Percentiles rank a stretch among this genome's conserved stretches.
Conservation (phyloP, 2,329 filamentous ascomycete genomes). For the Eutypella sp. region DNA sequence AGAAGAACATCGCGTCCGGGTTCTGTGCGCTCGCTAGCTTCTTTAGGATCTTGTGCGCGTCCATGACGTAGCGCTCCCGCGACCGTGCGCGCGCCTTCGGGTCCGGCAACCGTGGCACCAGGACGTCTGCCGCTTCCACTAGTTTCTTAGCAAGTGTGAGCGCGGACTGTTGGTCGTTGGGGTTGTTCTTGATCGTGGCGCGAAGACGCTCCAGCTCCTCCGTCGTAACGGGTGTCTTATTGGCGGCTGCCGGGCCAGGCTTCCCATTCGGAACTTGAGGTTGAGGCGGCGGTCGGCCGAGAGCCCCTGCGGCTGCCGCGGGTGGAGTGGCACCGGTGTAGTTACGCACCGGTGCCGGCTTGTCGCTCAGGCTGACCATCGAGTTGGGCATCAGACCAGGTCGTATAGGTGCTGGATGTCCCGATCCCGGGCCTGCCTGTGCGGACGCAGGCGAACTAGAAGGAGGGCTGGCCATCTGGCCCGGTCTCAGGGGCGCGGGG, state of each 20-base stretch:
- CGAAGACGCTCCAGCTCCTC: constrained; percentile 75
- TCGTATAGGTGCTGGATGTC: constrained; percentile 59
- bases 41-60: constrained; percentile 88
- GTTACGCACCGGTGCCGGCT: constrained; percentile 55
- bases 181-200: constrained; percentile 62
- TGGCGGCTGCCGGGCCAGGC: constrained; percentile 24
- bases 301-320: constrained; percentile 23
- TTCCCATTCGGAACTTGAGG: constrained; percentile 27
- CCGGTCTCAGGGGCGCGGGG: constrained; percentile 22
- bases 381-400: constrained; percentile 58
- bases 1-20: constrained; percentile 84
- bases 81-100: constrained; percentile 69
- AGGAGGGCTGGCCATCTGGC: constrained; percentile 23
- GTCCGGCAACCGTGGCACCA: constrained; percentile 61
- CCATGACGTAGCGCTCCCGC: constrained; percentile 76
- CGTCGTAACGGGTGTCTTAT: constrained; percentile 60
- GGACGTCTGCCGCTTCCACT: constrained; percentile 74
- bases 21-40: constrained; percentile 73
- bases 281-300: constrained; percentile 34
- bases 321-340: constrained; percentile 46
- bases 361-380: constrained; percentile 48
- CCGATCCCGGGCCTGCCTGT: constrained; percentile 32
- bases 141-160: constrained; percentile 76
- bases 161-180: constrained; percentile 66
- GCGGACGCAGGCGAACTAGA: constrained; percentile 2